Evolutionary conservation across 305 asterid genomes (phyloP), one percentile per base, ranked within the genome.

Genomic region (Andrographis paniculata): DNA sequence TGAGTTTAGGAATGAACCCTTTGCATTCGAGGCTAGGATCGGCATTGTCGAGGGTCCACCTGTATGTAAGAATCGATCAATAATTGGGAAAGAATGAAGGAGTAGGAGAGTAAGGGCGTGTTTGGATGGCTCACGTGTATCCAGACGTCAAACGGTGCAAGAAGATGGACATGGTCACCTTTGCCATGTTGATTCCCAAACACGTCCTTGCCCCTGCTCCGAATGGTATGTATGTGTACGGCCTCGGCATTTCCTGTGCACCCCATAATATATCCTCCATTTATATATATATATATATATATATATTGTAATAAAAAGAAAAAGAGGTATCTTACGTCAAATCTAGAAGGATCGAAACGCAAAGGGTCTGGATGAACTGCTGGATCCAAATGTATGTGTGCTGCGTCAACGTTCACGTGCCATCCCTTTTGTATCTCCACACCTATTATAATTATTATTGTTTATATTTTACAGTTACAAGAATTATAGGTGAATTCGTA

Each of bases 161-260:
- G 14, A 63, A 63, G 22, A 56, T 48, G 8, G 44, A 42, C 64
- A 63, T 56, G 21, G 55, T 63, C n/a, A 60, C 63, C 33, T 53
- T 45, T 17, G 63, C 69, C 64, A 63, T 44, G 42, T 63, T 59
- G 1, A 63, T 14, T 18, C 69, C 69, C 31, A 63, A 60, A 20
- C 60, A 63, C 4, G 59, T 41, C 39, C 68, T 44, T 13, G 58
- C 41, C 6, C 69, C 69, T 21, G 52, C n/a, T 20, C 69, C 69
- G 36, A 63, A 63, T 11, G 64, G 59, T 23, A 63, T 50, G 35
- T 56, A 63, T 1, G 60, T 51, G n/a, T 63, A 63, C 21, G 64
- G 60, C 23, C 51, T 63, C 22, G 59, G 45, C 15, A 43, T 55
- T 10, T 39, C 69, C 69, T 63, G 56, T 43, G 9, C 4, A 55